Evolutionary conservation across 768 basidiomycete genomes (phyloP).

Genomic region (Termitomyces sp.): DNA sequence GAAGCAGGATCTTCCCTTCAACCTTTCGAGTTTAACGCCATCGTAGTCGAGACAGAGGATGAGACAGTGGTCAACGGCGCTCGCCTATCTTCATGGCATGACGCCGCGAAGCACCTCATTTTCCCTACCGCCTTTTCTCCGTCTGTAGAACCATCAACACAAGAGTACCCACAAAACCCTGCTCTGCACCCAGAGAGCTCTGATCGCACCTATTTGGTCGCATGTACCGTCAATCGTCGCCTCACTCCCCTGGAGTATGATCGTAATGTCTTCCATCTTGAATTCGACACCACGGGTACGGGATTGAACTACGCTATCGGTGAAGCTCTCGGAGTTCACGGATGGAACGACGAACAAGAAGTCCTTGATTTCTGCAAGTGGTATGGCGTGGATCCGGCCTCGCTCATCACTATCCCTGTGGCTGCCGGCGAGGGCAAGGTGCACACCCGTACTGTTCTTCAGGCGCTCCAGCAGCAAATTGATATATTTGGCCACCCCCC

Average conservation of each 20-base stretch:
- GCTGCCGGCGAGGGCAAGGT: conserved; percentile 56
- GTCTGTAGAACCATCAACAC: conserved; percentile 27
- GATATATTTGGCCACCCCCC: conserved; percentile 95
- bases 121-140: conserved; percentile 80
- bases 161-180: conserved; percentile 53
- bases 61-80: conserved; percentile 58
- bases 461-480: conserved; percentile 92
- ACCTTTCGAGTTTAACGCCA: conserved; percentile 67
- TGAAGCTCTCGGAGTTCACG: conserved; percentile 94
- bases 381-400: conserved; percentile 83
- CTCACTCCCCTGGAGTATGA: conserved; percentile 94
- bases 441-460: conserved; percentile 94
- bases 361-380: conserved; percentile 85
- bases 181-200: conserved; percentile 79
- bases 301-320: conserved; percentile 94
- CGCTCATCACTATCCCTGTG: conserved; percentile 77
- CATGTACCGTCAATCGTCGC: conserved; percentile 89
- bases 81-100: conserved; percentile 68
- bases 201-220: conserved; percentile 90
- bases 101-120: conserved; percentile 81
- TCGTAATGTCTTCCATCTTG: conserved; percentile 98
- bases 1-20: conserved; percentile 32
- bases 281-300: conserved; percentile 88
- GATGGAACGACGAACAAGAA: conserved; percentile 92
- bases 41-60: conserved; percentile 55